Base-by-base conservation (phyloP, 352 stramenopile species). In the Aphanomyces cochlioides region DNA sequence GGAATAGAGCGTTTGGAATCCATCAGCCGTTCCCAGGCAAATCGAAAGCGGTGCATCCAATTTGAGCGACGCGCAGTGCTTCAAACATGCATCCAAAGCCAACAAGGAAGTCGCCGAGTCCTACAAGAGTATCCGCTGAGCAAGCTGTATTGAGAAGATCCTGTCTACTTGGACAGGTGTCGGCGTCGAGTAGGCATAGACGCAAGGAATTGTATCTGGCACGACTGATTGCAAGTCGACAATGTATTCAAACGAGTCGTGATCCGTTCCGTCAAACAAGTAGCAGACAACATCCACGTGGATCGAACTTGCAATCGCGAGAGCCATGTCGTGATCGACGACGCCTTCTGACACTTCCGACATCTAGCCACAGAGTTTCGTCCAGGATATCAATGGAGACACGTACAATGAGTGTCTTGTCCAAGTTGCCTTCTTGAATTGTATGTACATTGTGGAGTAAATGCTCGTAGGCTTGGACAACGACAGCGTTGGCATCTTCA, bases 211-310 rank as follows among this genome's bases (percentile, higher is more conserved):
- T n/a, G 61, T 38, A 53, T 74, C 69, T 3, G 69, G 47, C 12
- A 74, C 66, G 15, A 12, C 10, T 34, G 34, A 21, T 38, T 74
- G 48, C 4, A 74, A 15, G 15, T 67, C 36, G 40, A 28, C 12
- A 8, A 74, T 12, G 69, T 74, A 74, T 19, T 65, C 56, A 34
- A 72, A 50, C 61, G 69, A 69, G 21, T 74, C 66, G 12, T 19
- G 8, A n/a, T 74, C 65, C 7, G 21, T 64, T 38, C 59, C 61
- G 50, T 69, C 58, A 56, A 72, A 74, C 7, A 74, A 37, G 37
- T 72, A 66, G 64, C 69, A 74, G 37, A 72, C 69, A 57, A 73
- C 67, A 21, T 73, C 60, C 13, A 69, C 57, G 10, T 67, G 69
- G n/a, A 74, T 65, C 28, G 5, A 19, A 2, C 17, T 54, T 7